Evolutionary conservation across 2,329 filamentous ascomycete species (phyloP).

Genomic region (Furcasterigmium sp.): DNA sequence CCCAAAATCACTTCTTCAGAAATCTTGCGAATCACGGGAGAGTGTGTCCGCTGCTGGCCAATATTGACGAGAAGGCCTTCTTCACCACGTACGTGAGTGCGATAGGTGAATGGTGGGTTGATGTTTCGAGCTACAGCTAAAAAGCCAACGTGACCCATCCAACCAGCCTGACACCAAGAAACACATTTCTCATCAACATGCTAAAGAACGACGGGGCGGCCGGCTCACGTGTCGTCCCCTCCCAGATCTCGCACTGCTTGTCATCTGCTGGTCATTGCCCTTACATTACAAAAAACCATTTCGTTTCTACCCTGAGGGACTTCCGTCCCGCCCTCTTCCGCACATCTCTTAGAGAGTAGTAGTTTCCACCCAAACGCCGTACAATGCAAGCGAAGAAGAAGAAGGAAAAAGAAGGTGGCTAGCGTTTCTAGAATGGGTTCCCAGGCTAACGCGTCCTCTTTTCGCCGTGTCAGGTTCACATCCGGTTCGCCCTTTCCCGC

Average conservation of each 20-base stretch:
- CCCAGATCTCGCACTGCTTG: background rate
- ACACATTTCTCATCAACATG: background rate
- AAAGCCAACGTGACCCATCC: no score
- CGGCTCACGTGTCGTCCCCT: background rate
- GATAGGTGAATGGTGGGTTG: no score
- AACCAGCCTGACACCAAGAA: background rate
- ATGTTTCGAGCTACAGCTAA: no score
- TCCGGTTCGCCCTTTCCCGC: slow-evolving; percentile 62
- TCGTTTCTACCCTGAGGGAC: background rate
- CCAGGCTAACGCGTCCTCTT: slow-evolving; percentile 1
- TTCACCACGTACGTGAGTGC: no score
- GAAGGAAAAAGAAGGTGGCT: background rate
- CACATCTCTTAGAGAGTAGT: background rate
- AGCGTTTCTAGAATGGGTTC: background rate
- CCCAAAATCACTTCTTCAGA: no score
- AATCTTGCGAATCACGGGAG: no score
- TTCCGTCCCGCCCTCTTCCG: background rate
- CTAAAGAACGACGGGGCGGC: background rate
- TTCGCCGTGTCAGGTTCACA: slow-evolving; percentile 22
- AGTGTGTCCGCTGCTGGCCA: no score
- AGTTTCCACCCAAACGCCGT: background rate
- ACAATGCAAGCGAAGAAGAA: slow-evolving; percentile 1
- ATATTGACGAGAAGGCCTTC: no score
- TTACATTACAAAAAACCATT: slow-evolving; percentile 1
- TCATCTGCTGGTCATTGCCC: background rate